A percentile compares a stretch with the other conserved stretches of the same genome.
phyloP scores from a whole-genome alignment of 1,284 basidiomycete genomes.

The Cryptococcus maquisensis region DNA sequence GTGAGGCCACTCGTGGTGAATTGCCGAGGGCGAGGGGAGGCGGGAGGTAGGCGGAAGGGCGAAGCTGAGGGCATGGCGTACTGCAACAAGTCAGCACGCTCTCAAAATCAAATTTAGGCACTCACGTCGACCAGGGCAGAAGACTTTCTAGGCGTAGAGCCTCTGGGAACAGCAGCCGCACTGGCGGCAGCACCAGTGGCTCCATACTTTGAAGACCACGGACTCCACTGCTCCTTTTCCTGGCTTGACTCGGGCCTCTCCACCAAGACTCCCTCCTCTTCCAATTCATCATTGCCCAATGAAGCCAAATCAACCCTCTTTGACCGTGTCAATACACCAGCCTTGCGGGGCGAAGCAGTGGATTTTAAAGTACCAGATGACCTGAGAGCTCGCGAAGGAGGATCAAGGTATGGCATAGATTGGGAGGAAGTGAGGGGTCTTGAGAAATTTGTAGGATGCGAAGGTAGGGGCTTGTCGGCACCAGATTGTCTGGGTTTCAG shows the following conservation, averaged over 20 bases:
- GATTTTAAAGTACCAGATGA: slow-evolving; percentile 1
- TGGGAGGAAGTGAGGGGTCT: slow-evolving; percentile 24
- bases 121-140: too few relatives aligned
- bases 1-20: slow-evolving; percentile 13
- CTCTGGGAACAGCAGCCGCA: slow-evolving; percentile 2
- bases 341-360: slow-evolving; percentile 4
- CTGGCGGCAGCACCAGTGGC: slow-evolving; percentile 9
- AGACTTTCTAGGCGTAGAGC: slow-evolving; percentile 1
- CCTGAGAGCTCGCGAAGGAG: slow-evolving; percentile 24
- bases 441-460: slow-evolving; percentile 23
- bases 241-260: slow-evolving; percentile 9
- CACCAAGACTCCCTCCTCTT: slow-evolving; percentile 9
- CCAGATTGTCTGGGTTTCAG: slow-evolving; percentile 20
- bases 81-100: slow-evolving; percentile 3
- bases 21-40: slow-evolving; percentile 17
- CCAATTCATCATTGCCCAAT: slow-evolving; percentile 15
- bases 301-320: slow-evolving; percentile 22
- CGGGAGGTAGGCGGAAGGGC: slow-evolving; percentile 23
- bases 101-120: not conserved
- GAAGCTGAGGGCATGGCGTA: slow-evolving; percentile 23
- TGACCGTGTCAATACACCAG: slow-evolving; percentile 21
- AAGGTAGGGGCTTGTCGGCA: slow-evolving; percentile 3
- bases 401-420: slow-evolving; percentile 41
- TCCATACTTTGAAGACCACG: slow-evolving; percentile 28
- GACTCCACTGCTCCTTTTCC: slow-evolving; percentile 31